Base-by-base conservation (phyloP, 2,329 filamentous ascomycete genomes). In the Myriosclerotinia scirpicola region DNA sequence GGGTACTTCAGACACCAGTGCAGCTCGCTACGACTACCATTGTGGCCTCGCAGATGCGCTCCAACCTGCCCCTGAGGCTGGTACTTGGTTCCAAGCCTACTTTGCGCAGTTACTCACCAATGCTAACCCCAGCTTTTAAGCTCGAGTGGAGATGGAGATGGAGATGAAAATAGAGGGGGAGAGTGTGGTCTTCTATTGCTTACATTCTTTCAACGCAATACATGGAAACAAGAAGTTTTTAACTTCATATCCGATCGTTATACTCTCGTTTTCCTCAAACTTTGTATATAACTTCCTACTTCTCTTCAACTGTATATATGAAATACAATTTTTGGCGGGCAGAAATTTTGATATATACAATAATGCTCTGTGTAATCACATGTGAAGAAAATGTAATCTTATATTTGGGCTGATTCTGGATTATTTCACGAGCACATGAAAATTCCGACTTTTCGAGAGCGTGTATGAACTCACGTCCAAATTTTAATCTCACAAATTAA, bases 31-130 rank as follows among this genome's bases (percentile, higher is more conserved):
- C 73, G 83, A 86, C 73, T 76, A 76, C 34, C 79, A 83, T 73
- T 85, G 84, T 62, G 82, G 84, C 54, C 75, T 77, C 36, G 68
- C 73, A n/a, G 80, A 82, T 75, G 78, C 87, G 1, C 78, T 90
- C 52, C 76, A 85, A 76, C 88, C 88, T 2, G 87, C 89, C 1
- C 89, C 89, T 40, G 87, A 91, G 77, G 88, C 89, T 12, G 89
- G 89, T 40, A 79, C 81, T 11, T 92, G 88, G 88, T 73, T 73
- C 77, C 78, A 86, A 76, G 82, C 80, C 20, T 87, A 86, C 78
- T 85, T 86, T 70, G 83, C 81, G 76, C 82, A 84, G 76, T 78
- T 87, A 1, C 79, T 86, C 66, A 80, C 78, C 65, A 85, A 85
- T 70, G 83, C 84, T 65, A 83, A 84, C 73, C 84, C 84, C n/a